Evolutionary conservation across 176 grass and related monocot species (phyloP), one percentile per base, ranked within the genome.

Genomic region (Alopecurus myosuroides): DNA sequence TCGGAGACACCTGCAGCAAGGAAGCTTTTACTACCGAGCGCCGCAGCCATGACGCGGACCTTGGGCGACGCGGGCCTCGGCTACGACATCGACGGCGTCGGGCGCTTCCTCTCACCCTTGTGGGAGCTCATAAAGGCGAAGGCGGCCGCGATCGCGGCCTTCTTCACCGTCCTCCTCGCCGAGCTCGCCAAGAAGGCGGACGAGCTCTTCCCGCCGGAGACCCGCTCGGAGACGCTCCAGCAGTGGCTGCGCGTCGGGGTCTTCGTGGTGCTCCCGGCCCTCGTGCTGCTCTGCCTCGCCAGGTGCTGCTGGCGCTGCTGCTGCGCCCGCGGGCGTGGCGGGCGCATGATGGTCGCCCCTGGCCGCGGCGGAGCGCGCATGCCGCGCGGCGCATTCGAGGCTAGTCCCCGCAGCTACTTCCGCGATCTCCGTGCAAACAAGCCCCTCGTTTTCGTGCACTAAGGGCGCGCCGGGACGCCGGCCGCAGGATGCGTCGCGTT

Each of bases 101-200:
- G 20, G 7, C 9, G 41, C 42, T 74, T 57, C 74, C 37, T 87
- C 14, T 42, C 41, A 13, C 10, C 18, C 35, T 33, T 74, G 15
- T 76, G 74, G 51, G 23, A 83, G 48, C 77, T 92, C 68, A 17
- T 89, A 8, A 69, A 86, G 45, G 30, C 51, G 35, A 89, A 89
- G 56, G 55, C 77, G 40, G 30, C 65, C 1, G 48, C 51, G 50
- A 3, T 83, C 3, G 9, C 46, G 12, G 62, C 70, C 37, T 89
- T 84, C 83, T 29, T 80, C 17, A 3, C 68, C 25, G 0, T 30
- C 56, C 57, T 70, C 64, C 28, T 62, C 51, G 1, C 64, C 44
- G 63, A 30, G 69, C 84, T 87, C 25, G 37, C 17, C 29, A 30
- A 23, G 46, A 87, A 87, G 75, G 51, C 8, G 10, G 80, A 89